Percentiles rank a stretch among this genome's conserved stretches.
phyloP scores from a whole-genome alignment of 1,284 basidiomycete genomes.

The Ceratobasidium sp. region DNA sequence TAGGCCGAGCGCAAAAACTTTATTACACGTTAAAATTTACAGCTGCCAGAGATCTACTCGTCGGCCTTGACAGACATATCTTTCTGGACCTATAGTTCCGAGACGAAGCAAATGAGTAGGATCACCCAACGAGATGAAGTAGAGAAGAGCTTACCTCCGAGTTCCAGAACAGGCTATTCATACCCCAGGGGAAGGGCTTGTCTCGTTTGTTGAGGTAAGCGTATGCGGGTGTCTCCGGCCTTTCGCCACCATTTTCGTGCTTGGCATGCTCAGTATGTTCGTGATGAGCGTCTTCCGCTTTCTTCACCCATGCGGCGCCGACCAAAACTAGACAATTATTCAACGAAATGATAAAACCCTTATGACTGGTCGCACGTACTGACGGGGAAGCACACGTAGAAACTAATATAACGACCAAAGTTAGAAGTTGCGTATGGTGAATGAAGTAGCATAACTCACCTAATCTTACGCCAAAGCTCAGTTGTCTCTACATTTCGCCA shows the following conservation, averaged over 20 bases:
- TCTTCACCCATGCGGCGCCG: constrained; percentile 75
- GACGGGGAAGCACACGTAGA: constrained; percentile 77
- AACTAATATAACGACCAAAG: constrained; percentile 58
- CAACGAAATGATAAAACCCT: no score
- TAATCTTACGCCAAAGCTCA: constrained; percentile 86
- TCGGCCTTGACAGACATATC: constrained; percentile 39
- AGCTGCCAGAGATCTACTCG: neutral
- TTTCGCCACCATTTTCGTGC: constrained; percentile 80
- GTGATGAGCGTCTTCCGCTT: constrained; percentile 77
- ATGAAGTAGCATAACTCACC: constrained; percentile 58
- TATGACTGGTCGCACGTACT: constrained; percentile 51
- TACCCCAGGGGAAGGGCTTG: constrained; percentile 85
- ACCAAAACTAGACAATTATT: constrained; percentile 62
- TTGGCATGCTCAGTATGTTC: constrained; percentile 64
- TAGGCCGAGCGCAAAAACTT: neutral
- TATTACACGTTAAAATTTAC: constrained; percentile 1
- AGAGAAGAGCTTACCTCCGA: constrained; percentile 62
- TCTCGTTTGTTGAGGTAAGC: constrained; percentile 78
- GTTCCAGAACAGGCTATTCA: constrained; percentile 84
- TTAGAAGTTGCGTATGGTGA: no score
- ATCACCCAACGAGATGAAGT: neutral
- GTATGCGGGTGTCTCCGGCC: constrained; percentile 76
- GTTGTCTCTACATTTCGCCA: constrained; percentile 65
- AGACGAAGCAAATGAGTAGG: neutral
- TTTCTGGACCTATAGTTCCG: constrained; percentile 35